Percentiles rank a stretch among this genome's conserved stretches.
Evolutionary conservation across 2,329 filamentous ascomycete genomes (phyloP).

Genomic region (Penicillium glabrum): DNA sequence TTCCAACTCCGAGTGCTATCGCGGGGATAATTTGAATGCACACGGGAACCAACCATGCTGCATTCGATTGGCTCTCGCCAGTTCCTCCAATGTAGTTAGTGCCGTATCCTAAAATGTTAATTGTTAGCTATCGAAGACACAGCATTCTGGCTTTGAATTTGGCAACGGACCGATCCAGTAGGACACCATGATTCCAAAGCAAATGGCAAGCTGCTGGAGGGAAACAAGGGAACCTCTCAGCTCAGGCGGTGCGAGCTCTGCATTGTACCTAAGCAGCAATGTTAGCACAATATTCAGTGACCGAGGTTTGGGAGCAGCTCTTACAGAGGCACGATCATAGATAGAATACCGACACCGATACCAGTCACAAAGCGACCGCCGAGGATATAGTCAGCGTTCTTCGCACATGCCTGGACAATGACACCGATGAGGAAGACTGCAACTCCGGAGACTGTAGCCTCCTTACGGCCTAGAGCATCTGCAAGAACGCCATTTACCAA

Average conservation of each 20-base stretch:
- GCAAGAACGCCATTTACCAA: not conserved
- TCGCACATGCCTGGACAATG: not conserved
- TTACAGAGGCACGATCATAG: not conserved
- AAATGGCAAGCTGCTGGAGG: conserved; percentile 28
- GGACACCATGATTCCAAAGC: conserved; percentile 27
- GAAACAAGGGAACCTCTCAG: conserved; percentile 28
- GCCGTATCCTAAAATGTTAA: conserved; percentile 25
- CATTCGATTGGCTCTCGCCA: conserved; percentile 28
- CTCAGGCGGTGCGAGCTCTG: conserved; percentile 41
- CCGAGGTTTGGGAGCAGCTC: not conserved
- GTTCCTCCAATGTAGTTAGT: conserved; percentile 38
- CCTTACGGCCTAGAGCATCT: not conserved
- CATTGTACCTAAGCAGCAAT: conserved; percentile 41
- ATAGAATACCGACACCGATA: not conserved
- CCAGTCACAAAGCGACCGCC: not conserved
- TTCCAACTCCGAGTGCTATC: conserved; percentile 29
- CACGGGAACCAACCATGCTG: conserved; percentile 46
- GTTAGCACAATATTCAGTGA: not conserved
- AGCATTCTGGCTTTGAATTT: not conserved
- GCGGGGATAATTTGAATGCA: conserved; percentile 43
- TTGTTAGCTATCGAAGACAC: not conserved
- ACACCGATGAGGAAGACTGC: not conserved
- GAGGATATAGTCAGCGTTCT: not conserved
- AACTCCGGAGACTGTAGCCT: not conserved
- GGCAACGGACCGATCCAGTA: conserved; percentile 23